These are phyloP conservation scores for Lobosporangium transversale DNA, from an alignment of 192 early-diverging fungal species.

Conservation along the genomic window DNA sequence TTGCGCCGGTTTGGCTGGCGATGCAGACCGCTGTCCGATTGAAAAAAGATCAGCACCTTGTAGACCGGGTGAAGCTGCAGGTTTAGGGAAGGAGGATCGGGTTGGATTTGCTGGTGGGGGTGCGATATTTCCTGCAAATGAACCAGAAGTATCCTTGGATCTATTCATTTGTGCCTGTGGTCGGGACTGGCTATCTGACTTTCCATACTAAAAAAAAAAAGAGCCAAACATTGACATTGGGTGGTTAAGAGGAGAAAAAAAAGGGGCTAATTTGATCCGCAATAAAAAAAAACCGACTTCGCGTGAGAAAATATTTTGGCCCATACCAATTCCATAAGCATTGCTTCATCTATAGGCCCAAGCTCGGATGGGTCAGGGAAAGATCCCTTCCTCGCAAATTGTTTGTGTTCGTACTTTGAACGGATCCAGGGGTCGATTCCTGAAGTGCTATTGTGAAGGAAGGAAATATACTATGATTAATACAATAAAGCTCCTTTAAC, in stretches of 20 bases:
- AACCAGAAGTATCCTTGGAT: constrained; percentile 23
- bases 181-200: constrained; percentile 19
- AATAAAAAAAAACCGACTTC: neutral
- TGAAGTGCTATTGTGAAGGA: constrained; percentile 23
- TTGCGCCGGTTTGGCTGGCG: constrained; percentile 7
- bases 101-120: constrained; percentile 42
- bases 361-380: constrained; percentile 80
- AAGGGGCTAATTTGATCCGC: neutral
- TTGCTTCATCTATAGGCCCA: constrained; percentile 37
- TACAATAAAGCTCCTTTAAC: no score
- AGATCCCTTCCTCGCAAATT: constrained; percentile 75
- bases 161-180: constrained; percentile 32
- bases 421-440: constrained; percentile 81
- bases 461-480: no score
- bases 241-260: neutral
- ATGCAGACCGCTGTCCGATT: constrained; percentile 26
- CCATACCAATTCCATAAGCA: constrained; percentile 29
- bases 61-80: constrained; percentile 18
- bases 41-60: constrained; percentile 40
- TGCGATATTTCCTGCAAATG: constrained; percentile 31
- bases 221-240: neutral
- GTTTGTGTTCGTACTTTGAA: constrained; percentile 82
- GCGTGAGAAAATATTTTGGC: neutral
- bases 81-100: constrained; percentile 25
- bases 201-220: constrained; percentile 22